phyloP scores from a whole-genome alignment of 2,329 filamentous ascomycete genomes.

The Colletotrichum ledebouriae region DNA sequence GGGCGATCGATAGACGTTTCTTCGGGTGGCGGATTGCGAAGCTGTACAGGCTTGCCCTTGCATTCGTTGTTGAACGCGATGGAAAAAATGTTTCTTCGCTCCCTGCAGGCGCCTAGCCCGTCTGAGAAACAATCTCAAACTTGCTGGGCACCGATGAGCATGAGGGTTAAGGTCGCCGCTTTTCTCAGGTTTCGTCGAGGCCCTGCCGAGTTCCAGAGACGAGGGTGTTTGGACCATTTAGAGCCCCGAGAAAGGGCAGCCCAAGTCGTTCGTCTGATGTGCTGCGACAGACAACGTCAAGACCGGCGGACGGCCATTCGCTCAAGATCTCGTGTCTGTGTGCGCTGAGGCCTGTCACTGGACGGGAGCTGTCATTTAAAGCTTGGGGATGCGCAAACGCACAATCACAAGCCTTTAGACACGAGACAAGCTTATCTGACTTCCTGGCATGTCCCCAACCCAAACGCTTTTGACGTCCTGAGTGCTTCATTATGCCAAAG shows the following conservation, averaged over 20 bases:
- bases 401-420: constrained; percentile 28
- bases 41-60: constrained; percentile 38
- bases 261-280: constrained; percentile 42
- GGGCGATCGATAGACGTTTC: constrained; percentile 13
- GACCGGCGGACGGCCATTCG: constrained; percentile 31
- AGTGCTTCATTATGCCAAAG: constrained; percentile 41
- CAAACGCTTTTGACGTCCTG: constrained; percentile 41
- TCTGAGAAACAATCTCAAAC: constrained; percentile 36
- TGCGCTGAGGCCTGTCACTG: constrained; percentile 35
- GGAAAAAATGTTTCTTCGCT: constrained; percentile 39
- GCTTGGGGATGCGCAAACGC: constrained; percentile 27
- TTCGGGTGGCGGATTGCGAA: constrained; percentile 7
- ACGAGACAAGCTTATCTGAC: constrained; percentile 37
- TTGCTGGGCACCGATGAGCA: constrained; percentile 21
- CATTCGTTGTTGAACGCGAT: constrained; percentile 33
- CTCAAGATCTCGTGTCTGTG: constrained; percentile 26
- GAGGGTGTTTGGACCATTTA: constrained; percentile 41
- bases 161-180: constrained; percentile 22
- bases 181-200: constrained; percentile 39
- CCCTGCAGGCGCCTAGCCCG: constrained; percentile 37
- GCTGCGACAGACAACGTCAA: constrained; percentile 40
- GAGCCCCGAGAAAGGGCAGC: constrained; percentile 33
- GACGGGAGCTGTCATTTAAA: constrained; percentile 34
- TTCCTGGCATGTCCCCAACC: constrained; percentile 19
- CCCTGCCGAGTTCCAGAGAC: constrained; percentile 34